These are phyloP conservation scores for Yarrowia sp. DNA, from an alignment of 805 yeast genomes.

Conservation along the genomic window DNA sequence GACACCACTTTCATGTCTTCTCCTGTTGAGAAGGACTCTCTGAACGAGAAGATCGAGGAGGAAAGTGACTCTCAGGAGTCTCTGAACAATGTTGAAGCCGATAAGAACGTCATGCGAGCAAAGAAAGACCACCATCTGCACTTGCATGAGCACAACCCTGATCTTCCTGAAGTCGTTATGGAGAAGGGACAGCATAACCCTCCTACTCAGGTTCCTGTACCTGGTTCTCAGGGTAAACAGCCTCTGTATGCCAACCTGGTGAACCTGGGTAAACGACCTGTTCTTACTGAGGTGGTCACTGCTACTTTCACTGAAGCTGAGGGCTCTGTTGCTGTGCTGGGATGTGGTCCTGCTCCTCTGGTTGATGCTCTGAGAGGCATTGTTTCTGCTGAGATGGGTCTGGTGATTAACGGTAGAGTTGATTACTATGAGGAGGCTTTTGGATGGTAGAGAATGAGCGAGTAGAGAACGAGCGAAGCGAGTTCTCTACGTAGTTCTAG, in stretches of 20 bases:
- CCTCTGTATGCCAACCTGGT: conserved; percentile 21
- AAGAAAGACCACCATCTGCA: conserved; percentile 12
- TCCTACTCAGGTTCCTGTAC: not conserved
- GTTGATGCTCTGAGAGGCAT: conserved; percentile 55
- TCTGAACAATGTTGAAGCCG: not conserved
- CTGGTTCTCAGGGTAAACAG: not conserved
- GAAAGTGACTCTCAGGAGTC: not conserved
- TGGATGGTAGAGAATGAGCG: conserved; percentile 53
- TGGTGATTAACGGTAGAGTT: conserved; percentile 48
- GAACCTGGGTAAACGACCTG: conserved; percentile 45
- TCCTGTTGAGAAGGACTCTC: not conserved
- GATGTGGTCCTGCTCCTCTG: conserved; percentile 63
- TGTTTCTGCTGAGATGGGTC: conserved; percentile 46
- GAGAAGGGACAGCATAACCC: not conserved
- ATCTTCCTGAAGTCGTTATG: not conserved
- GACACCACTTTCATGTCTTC: conserved; percentile 8
- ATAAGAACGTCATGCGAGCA: conserved; percentile 1
- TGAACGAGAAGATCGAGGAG: not conserved
- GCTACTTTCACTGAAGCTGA: conserved; percentile 42
- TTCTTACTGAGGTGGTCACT: conserved; percentile 43
- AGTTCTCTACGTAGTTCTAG: not conserved
- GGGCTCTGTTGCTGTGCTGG: conserved; percentile 51
- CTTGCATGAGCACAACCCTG: not conserved
- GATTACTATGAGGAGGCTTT: conserved; percentile 76
- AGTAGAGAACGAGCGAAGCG: not conserved